Evolutionary conservation across 2,329 filamentous ascomycete genomes (phyloP).

Genomic region (Pleochaeta shiraiana): DNA sequence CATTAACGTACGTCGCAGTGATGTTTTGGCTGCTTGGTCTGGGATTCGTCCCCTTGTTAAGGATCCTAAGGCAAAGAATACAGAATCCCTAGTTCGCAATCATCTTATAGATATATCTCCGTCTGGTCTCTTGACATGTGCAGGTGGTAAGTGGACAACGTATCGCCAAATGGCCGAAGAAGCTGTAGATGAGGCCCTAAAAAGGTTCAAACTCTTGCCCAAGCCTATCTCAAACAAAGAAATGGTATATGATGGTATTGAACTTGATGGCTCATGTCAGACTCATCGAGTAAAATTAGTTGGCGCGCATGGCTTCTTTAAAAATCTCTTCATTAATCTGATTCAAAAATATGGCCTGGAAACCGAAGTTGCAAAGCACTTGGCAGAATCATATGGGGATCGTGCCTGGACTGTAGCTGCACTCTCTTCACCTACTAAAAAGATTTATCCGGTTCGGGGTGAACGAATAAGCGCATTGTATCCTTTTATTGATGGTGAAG

Average conservation of each 20-base stretch:
- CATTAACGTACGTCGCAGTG: conserved; percentile 63
- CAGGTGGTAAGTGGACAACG: conserved; percentile 83
- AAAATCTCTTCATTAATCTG: conserved; percentile 83
- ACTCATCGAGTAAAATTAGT: conserved; percentile 65
- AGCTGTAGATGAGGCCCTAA: conserved; percentile 60
- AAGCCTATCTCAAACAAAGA: conserved; percentile 45
- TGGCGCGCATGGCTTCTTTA: conserved; percentile 71
- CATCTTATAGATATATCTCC: conserved; percentile 63
- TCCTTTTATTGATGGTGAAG: conserved; percentile 80
- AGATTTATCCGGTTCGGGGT: conserved; percentile 65
- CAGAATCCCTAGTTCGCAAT: conserved; percentile 71
- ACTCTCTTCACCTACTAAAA: conserved; percentile 52
- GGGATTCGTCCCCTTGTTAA: conserved; percentile 72
- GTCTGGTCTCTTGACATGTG: conserved; percentile 64
- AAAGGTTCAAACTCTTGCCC: conserved; percentile 40
- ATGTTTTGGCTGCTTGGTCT: conserved; percentile 80
- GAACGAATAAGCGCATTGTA: conserved; percentile 62
- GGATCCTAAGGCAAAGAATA: conserved; percentile 68
- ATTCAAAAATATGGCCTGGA: conserved; percentile 88
- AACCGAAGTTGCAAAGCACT: conserved; percentile 77
- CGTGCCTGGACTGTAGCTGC: conserved; percentile 79
- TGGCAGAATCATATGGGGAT: conserved; percentile 75
- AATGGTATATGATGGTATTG: conserved; percentile 46
- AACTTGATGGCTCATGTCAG: conserved; percentile 52
- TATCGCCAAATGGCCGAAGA: conserved; percentile 89